Base-by-base conservation (phyloP, 345 rosid genomes). In the Gossypium bickii region DNA sequence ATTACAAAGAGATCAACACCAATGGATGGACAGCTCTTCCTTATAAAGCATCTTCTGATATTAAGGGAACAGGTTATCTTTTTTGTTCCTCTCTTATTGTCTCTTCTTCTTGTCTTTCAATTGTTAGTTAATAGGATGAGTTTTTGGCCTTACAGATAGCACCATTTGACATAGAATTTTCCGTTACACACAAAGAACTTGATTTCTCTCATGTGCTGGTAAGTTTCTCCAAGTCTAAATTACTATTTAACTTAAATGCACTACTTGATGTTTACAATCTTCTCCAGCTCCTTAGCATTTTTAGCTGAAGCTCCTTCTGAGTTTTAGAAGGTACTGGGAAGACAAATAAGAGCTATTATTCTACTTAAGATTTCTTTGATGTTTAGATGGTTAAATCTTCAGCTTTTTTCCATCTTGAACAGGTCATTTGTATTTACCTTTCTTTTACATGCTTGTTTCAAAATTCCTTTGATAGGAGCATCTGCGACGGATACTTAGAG, bases 161-260 rank as follows among this genome's bases (percentile, higher is more conserved):
- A 7, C 97, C 96, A 75, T 94, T 94, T 82, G 99, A 93, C 83
- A 93, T 95, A 75, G 99, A 95, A 76, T 95, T 95, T 82, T 90
- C 92, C 4, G 96, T 91, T 77, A 93, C 96, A 29, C 86, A 95
- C 89, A 95, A 95, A 89, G 99, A 94, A 80, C 97, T 95, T 58
- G 99, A 95, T 83, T 95, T 95, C 89, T 90, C 99, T 58, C 97
- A 95, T 82, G 78, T 93, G 73, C 89, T 95, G 99, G 98, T 94
- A 78, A 87, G 98, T 87, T 81, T 76, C 70, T 74, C 68, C 10
- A 13, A 41, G 68, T 45, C 60, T 67, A 29, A 60, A 27, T 18
- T 53, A 43, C 34, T 34, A 15, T 55, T 55, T 55, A 22, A 63
- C 70, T 45, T 4, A 53, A 12, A 48, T 63, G 77, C 47, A 53